Evolutionary conservation across 768 basidiomycete genomes (phyloP), one percentile per base, ranked within the genome.

Genomic region (Trametes cubensis): DNA sequence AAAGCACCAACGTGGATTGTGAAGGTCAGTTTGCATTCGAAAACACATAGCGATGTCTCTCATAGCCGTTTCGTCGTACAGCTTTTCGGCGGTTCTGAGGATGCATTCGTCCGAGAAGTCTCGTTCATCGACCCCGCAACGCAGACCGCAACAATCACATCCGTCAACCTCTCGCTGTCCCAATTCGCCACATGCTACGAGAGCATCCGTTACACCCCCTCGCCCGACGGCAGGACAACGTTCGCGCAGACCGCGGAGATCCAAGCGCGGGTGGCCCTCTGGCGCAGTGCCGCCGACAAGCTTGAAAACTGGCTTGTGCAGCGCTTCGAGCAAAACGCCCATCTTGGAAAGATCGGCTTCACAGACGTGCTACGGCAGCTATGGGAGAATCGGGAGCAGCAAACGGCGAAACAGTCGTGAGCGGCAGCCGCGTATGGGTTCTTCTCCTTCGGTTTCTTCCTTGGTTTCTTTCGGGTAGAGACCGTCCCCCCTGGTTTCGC

Each of bases 111-210:
- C 1, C 87, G 95, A 46, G 95, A 98, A 77, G 89, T 97, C 67
- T 93, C 94, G 5, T 96, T 95, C 71, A 82, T 96, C 40, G 93
- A 97, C 75, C 95, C 95, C 1, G 78, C 84, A 61, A 85, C 82
- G 25, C 89, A 90, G 75, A 85, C 81, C 34, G 89, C 91, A 49
- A 89, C 89, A 42, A 90, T 94, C 65, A 92, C 92, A 39, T 94
- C 94, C 28, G 89, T 94, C 76, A 98, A 98, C 78, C 88, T 98
- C 53, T 92, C 92, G 14, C 78, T 97, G 28, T 94, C 94, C n/a
- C 93, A 96, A 77, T 95, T 96, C 69, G 90, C 93, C 64, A 92
- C 89, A 41, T 96, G 93, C 72, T 86, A 91, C 67, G 95, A 98
- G 76, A 86, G 85, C 67, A 95, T 98, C 75, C 86, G 85, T 58